Evolutionary conservation across 805 yeast species (phyloP).

Genomic region (Myxozyma mucilagina): DNA sequence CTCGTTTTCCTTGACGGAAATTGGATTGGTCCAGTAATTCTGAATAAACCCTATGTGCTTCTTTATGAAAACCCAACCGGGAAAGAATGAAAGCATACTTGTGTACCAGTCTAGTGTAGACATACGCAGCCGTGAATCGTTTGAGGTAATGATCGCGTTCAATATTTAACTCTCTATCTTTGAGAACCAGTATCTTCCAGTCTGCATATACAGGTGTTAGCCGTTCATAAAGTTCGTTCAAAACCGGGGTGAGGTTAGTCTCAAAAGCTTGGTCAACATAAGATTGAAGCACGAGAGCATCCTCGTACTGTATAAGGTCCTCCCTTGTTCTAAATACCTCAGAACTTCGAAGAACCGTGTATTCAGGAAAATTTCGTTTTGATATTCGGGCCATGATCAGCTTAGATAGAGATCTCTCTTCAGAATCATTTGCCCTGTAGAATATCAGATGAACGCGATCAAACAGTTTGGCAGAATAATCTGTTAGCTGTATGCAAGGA

Average conservation of each 20-base stretch:
- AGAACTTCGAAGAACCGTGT: slow-evolving; percentile 23
- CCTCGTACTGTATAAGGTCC: slow-evolving; percentile 28
- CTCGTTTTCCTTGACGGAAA: slow-evolving; percentile 30
- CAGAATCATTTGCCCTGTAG: slow-evolving; percentile 17
- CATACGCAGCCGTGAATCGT: slow-evolving; percentile 28
- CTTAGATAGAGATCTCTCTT: slow-evolving; percentile 20
- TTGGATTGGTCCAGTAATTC: slow-evolving; percentile 19
- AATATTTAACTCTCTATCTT: not conserved
- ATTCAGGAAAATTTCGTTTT: slow-evolving; percentile 24
- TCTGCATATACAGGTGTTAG: slow-evolving; percentile 8
- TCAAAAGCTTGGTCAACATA: slow-evolving; percentile 18
- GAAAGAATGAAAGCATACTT: slow-evolving; percentile 23
- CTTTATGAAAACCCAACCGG: slow-evolving; percentile 11
- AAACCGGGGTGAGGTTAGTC: not conserved
- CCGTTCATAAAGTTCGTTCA: not conserved
- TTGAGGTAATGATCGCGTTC: slow-evolving; percentile 24
- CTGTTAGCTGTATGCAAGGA: slow-evolving; percentile 18
- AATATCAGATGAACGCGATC: slow-evolving; percentile 28
- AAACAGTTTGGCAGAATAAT: slow-evolving; percentile 9
- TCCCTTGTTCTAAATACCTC: slow-evolving; percentile 26
- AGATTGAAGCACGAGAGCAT: slow-evolving; percentile 16
- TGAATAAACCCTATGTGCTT: slow-evolving; percentile 19
- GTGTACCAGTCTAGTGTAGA: slow-evolving; percentile 26
- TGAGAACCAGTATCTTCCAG: slow-evolving; percentile 13
- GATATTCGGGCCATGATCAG: slow-evolving; percentile 22